Conservation (phyloP, 495 filamentous ascomycete species). For the Podospora appendiculata region DNA sequence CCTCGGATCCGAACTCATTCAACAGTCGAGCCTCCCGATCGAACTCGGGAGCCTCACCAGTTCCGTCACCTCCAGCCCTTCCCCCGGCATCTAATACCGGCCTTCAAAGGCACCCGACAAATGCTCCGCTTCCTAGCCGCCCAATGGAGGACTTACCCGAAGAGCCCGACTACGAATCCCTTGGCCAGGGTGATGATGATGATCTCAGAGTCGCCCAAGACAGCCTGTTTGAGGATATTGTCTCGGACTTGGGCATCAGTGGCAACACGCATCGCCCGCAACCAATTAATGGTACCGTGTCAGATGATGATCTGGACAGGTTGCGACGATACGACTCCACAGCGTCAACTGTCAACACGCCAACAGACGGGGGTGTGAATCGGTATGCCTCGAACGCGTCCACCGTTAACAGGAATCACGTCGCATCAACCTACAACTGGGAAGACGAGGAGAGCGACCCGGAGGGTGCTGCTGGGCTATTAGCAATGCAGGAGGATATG, state of each 20-base stretch:
- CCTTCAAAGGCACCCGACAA: conserved; percentile 45
- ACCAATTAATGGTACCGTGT: conserved; percentile 26
- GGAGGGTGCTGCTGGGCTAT: conserved; percentile 79
- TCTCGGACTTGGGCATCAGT: conserved; percentile 35
- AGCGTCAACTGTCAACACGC: conserved; percentile 33
- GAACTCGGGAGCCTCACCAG: conserved; percentile 33
- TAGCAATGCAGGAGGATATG: conserved; percentile 78
- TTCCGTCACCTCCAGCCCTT: conserved; percentile 30
- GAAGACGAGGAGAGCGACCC: conserved; percentile 72
- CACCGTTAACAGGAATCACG: conserved; percentile 34
- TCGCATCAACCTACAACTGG: conserved; percentile 21
- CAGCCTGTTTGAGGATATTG: conserved; percentile 46
- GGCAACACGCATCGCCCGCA: conserved; percentile 22
- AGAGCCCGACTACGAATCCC: conserved; percentile 28
- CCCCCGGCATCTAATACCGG: conserved; percentile 19
- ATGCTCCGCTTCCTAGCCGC: conserved; percentile 45
- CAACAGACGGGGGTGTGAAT: conserved; percentile 20
- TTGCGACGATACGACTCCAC: conserved; percentile 43
- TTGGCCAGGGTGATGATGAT: conserved; percentile 15
- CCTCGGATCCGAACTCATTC: conserved; percentile 33
- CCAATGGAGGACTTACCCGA: conserved; percentile 37
- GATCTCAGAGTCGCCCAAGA: conserved; percentile 38
- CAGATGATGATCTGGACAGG: conserved; percentile 34
- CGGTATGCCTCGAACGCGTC: conserved; percentile 43
- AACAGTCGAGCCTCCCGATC: conserved; percentile 32